Evolutionary conservation across 2,329 filamentous ascomycete species (phyloP), one percentile per base, ranked within the genome.

Genomic region (Talaromyces sp.): DNA sequence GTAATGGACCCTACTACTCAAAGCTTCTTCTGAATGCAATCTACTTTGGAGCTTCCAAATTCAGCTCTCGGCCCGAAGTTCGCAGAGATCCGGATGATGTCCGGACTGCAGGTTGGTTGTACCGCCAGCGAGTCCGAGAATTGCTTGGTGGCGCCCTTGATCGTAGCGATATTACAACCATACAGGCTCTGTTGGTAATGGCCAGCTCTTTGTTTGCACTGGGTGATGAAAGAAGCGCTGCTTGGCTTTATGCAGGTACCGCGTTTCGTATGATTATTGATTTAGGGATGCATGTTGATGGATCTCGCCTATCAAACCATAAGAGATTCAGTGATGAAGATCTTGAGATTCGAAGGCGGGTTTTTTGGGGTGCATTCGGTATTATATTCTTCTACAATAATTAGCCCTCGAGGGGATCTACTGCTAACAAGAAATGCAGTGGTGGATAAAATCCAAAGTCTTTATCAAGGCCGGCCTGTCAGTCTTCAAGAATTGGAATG

Each of bases 221-320:
- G 2, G 78, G 81, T n/a, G 81, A 82, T 59, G 80, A 85, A 68
- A 74, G 80, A 35, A 85, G 82, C 65, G 79, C 80, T 6, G 79
- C 82, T 0, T 87, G 84, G 84, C 68, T 85, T 1, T 86, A 85
- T 65, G 74, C 81, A 3, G 84, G 84, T 0, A 74, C 80, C 1
- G 83, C 84, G 0, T 82, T 84, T 63, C 77, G 81, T 4, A 85
- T 85, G 80, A 76, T 85, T 22, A 78, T 80, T 54, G 84, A 86
- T 68, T 71, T 86, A 3, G 79, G 82, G 0, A 77, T 85, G 67
- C 83, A 85, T 67, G 77, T 84, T 19, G 78, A 80, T 72, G 73
- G 72, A 60, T 71, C 73, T 54, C 71, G 69, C 43, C 70, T 78
- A 62, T 33, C 56, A 5, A 59, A 60, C 2, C 43, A 60, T 14